Evolutionary conservation across 2,329 filamentous ascomycete species (phyloP).

Genomic region (Diaporthe amygdali): DNA sequence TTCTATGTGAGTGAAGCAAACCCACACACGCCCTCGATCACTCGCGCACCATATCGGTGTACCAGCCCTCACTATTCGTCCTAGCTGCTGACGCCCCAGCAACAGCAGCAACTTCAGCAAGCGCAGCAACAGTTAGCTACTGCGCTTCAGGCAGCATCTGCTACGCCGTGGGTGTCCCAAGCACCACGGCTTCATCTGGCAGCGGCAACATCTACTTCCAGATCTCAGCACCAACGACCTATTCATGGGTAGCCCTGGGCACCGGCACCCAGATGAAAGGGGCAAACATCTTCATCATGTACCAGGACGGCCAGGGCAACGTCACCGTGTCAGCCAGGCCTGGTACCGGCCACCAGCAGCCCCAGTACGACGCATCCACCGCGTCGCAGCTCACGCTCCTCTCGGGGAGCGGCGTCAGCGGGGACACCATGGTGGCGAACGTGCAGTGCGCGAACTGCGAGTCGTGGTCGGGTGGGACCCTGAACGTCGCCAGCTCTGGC

Average conservation of each 20-base stretch:
- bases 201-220: constrained; percentile 66
- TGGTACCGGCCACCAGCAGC: constrained; percentile 53
- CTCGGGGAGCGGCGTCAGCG: constrained; percentile 60
- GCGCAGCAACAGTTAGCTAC: constrained; percentile 37
- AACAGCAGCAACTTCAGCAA: constrained; percentile 33
- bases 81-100: neutral
- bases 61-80: neutral
- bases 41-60: neutral
- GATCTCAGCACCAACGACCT: constrained; percentile 57
- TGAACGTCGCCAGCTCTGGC: constrained; percentile 46
- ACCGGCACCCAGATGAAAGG: constrained; percentile 60
- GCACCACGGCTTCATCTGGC: constrained; percentile 49
- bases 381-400: constrained; percentile 56
- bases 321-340: constrained; percentile 65
- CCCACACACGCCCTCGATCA: neutral
- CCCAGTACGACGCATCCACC: constrained; percentile 46
- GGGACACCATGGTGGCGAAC: constrained; percentile 63
- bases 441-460: constrained; percentile 60
- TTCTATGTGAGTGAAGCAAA: constrained; percentile 20
- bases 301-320: constrained; percentile 62
- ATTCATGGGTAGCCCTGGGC: constrained; percentile 64
- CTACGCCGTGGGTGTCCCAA: constrained; percentile 61
- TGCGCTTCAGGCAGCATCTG: constrained; percentile 55
- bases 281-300: constrained; percentile 68
- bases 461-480: constrained; percentile 46